These are phyloP conservation scores for Starmerella asiatica DNA, from an alignment of 805 yeast species.

Conservation along the genomic window DNA sequence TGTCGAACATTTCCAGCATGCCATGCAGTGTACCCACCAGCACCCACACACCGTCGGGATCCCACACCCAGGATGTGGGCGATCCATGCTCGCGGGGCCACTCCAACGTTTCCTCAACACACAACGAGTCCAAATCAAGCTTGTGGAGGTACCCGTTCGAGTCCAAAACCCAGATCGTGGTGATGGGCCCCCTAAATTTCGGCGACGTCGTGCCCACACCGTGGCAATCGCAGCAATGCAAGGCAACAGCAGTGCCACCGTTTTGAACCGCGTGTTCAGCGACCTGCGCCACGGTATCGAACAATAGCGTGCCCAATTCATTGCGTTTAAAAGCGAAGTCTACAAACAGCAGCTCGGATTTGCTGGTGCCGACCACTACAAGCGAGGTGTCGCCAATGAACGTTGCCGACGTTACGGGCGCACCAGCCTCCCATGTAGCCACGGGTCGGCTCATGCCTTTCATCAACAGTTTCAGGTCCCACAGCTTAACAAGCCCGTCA, in stretches of 20 bases:
- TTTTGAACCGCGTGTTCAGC: slow-evolving; percentile 3
- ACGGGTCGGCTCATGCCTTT: slow-evolving; percentile 34
- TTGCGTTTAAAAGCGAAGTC: slow-evolving; percentile 16
- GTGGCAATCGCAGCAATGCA: slow-evolving; percentile 24
- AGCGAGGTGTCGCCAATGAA: slow-evolving; percentile 45
- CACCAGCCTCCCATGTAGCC: slow-evolving; percentile 26
- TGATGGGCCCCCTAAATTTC: not conserved
- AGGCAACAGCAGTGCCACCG: slow-evolving; percentile 33
- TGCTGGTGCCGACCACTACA: slow-evolving; percentile 41
- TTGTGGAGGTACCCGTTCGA: slow-evolving; percentile 24
- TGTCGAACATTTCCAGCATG: slow-evolving; percentile 65
- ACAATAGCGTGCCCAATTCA: slow-evolving; percentile 6
- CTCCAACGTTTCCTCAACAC: slow-evolving; percentile 30
- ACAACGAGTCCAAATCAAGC: slow-evolving; percentile 49
- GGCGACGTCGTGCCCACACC: not conserved
- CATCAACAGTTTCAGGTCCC: slow-evolving; percentile 62
- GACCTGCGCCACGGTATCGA: slow-evolving; percentile 2
- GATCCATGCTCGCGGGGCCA: slow-evolving; percentile 56
- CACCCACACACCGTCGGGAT: slow-evolving; percentile 45
- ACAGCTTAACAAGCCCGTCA: slow-evolving; percentile 55
- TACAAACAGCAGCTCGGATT: slow-evolving; percentile 33
- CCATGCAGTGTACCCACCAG: slow-evolving; percentile 67
- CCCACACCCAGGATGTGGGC: slow-evolving; percentile 46
- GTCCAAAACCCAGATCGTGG: slow-evolving; percentile 14
- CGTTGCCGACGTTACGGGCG: slow-evolving; percentile 37